Evolutionary conservation across 129 eudicot genomes (phyloP), one percentile per base, ranked within the genome.

Genomic region (Solidago caesia): DNA sequence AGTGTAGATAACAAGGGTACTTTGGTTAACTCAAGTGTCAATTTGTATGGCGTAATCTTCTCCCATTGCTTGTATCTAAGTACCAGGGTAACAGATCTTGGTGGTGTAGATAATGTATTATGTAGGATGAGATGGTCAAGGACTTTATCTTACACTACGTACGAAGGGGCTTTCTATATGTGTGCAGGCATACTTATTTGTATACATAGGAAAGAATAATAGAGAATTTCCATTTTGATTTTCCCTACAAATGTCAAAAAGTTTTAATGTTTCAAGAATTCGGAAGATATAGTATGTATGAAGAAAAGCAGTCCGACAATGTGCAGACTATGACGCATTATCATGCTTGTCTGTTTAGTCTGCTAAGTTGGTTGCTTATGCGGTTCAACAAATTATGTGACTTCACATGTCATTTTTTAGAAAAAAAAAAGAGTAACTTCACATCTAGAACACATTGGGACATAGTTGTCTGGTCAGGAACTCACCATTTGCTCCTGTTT

Each of bases 281-380:
- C 49, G 63, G 62, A 47, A 29, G 14, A 74, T 74, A 29, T 63
- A 29, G 47, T 49, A 64, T 64, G 52, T n/a, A 64, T 75, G 79
- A 51, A 53, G 43, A 64, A 63, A 47, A 39, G 51, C 14, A 25
- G 39, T 49, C 63, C 52, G 15, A 49, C 8, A 45, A 46, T 61
- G 44, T 43, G 44, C 43, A 58, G 14, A 57, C 8, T 43, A 10
- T 43, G 45, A 8, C 46, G 58, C n/a, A 44, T 26, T 12, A 25
- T 42, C 67, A 44, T 58, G 77, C 45, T 59, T 72, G 64, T n/a
- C 41, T 57, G 7, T 44, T 7, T 59, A 58, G 64, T n/a, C 41
- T 57, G 7, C 44, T 7, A 14, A 58, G 48, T 60, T 45, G 77
- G 68, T 60, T 58, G 59, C 58, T 4, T 73, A 60, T 26, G 69